Base-by-base conservation (phyloP, 352 stramenopile species). In the Salisapilia sapeloensis region DNA sequence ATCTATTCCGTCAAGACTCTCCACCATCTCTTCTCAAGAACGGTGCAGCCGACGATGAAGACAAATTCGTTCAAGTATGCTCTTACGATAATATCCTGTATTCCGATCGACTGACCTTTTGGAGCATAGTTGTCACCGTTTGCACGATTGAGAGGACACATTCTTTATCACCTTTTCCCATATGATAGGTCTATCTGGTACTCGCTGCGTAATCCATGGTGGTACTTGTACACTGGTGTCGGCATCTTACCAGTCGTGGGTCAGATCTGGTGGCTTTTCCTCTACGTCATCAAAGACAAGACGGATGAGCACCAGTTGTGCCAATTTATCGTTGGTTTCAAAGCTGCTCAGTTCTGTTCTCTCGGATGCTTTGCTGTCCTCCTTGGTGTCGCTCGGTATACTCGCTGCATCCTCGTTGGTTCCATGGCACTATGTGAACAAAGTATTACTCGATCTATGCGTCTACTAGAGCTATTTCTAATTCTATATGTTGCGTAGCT, bases 261-360 rank as follows among this genome's bases (percentile, higher is more conserved):
- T 3, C 76, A 92, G 50, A 38, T 90, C 21, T 93, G 78, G 80
- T 94, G 81, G 81, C 60, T 92, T 26, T 71, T 92, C 13, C 44
- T 93, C 6, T 93, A 93, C 32, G 16, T 93, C 17, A 60, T 92
- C 33, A 89, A 92, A 44, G 78, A 94, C 60, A 93, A 93, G 44
- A 86, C 70, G 19, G 84, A 94, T 48, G 81, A 94, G 48, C 83
- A 91, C 38, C 80, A 93, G 40, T 49, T 94, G n/a, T 92, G 76
- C 36, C 63, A 94, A 38, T 94, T 94, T 24, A 93, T 94, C 31
- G 69, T 93, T 12, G 71, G 75, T 11, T 93, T 94, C 52, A 86
- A 93, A 29, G 65, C 63, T n/a, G 75, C 77, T 4, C 79, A 92
- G 43, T 94, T 94, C 38, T 75, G 93, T 29, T 85, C 75, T 11